Conservation (phyloP, 257 asterid genomes). For the Capsicum chinense region DNA sequence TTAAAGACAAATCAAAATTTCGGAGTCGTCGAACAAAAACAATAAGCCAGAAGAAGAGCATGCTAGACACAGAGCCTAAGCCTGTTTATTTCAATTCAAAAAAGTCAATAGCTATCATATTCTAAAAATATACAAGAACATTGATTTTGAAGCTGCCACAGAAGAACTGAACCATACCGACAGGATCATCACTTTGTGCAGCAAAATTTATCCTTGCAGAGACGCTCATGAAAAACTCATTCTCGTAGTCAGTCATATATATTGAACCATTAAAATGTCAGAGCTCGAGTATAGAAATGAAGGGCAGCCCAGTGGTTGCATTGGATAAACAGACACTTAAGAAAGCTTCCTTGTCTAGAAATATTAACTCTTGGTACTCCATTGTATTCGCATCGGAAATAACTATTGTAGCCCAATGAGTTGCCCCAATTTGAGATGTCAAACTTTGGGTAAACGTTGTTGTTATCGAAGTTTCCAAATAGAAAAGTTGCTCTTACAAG, state of each 20-base stretch:
- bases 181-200: conserved; percentile 69
- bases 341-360: conserved; percentile 78
- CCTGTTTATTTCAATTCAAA: not conserved
- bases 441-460: conserved; percentile 85
- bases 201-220: conserved; percentile 98
- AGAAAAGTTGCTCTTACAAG: conserved; percentile 89
- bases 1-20: conserved; percentile 2
- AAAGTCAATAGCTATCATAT: not conserved
- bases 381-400: conserved; percentile 80
- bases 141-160: not conserved
- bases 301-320: conserved; percentile 93
- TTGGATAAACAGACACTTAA: conserved; percentile 87
- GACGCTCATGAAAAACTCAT: conserved; percentile 73
- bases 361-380: conserved; percentile 82
- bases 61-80: not conserved
- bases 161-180: conserved; percentile 56
- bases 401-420: conserved; percentile 88
- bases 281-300: conserved; percentile 96
- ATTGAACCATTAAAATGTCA: conserved; percentile 91
- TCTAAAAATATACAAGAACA: not conserved
- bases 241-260: conserved; percentile 64
- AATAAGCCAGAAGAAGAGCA: not conserved
- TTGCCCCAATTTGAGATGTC: conserved; percentile 87
- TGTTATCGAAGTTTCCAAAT: conserved; percentile 80
- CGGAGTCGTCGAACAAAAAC: not conserved